phyloP scores from a whole-genome alignment of 108 stramenopile genomes.

The Fragilaria crotonensis region DNA sequence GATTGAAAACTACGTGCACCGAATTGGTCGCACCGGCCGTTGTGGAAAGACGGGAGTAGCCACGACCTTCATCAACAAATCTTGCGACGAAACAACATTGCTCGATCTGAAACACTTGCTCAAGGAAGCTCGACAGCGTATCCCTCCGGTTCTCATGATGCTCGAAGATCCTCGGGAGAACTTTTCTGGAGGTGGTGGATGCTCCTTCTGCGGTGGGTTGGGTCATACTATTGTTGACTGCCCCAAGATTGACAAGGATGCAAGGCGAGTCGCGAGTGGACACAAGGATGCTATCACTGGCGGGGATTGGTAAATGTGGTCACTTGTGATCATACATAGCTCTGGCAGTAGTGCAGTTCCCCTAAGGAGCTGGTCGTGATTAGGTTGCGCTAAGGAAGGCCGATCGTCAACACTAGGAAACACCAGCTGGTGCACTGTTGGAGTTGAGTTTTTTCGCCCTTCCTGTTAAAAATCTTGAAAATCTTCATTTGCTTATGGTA shows the following conservation, averaged over 20 bases:
- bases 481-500: no score
- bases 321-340: no score
- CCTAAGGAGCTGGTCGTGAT: no score
- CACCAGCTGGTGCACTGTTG: no score
- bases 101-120: conserved; percentile 97
- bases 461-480: no score
- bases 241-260: conserved; percentile 98
- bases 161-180: conserved; percentile 93
- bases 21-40: conserved; percentile 99
- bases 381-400: no score
- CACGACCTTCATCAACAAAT: conserved; percentile 99
- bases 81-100: conserved; percentile 84
- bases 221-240: conserved; percentile 98
- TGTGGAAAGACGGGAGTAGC: conserved; percentile 99
- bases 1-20: conserved; percentile 95
- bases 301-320: conserved; percentile 88
- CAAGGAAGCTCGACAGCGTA: conserved; percentile 95
- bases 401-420: no score
- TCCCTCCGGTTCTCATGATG: conserved; percentile 96
- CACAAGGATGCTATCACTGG: conserved; percentile 80
- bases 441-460: no score
- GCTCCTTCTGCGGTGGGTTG: conserved; percentile 98
- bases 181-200: conserved; percentile 68
- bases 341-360: no score
- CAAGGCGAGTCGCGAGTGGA: conserved; percentile 84